Evolutionary conservation across 208 protist genomes (phyloP), one percentile per base, ranked within the genome.

Genomic region (Leishmania braziliensis): DNA sequence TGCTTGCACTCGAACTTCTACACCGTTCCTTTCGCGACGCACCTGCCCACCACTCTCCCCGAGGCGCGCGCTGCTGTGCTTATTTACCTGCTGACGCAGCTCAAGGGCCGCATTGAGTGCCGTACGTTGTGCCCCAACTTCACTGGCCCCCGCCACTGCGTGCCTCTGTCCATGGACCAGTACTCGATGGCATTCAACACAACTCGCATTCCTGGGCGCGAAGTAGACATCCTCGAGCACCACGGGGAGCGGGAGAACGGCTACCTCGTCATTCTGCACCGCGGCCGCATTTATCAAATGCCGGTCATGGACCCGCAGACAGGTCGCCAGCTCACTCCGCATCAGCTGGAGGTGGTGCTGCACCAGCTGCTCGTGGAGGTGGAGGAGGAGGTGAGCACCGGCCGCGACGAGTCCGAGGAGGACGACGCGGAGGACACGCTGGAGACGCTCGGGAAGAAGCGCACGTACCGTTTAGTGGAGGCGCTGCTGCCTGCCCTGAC

Each of bases 1-100:
- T 93, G 93, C 82, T 90, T 98, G 79, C 82, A 97, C 85, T 93
- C 88, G 60, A 98, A 98, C 87, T 98, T 94, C 88, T 98, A 96
- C 89, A 89, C 85, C 29, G 72, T 96, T 36, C 90, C 83, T n/a
- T 90, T 93, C 74, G 90, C 91, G 20, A 86, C 78, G 62, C 86
- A 88, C 77, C 50, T 76, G 12, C 93, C 93, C 20, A 94, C 90
- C 20, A 60, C 68, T 29, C 51, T 85, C n/a, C 91, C 89, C 16
- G 85, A 89, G 50, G 90, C 91, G 1, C 87, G 95, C 50, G 93
- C 93, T 8, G 95, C 93, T 0, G 86, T 90, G 1, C 50, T 96
- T 26, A 84, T 91, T 33, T 88, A 92, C 84, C 66, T 93, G 48
- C 80, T 96, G 54, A 76, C 92, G 29, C 75, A 91, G 82, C 87